These are phyloP conservation scores for Crassisporium funariophilum DNA, from an alignment of 768 basidiomycete genomes.

Conservation along the genomic window DNA sequence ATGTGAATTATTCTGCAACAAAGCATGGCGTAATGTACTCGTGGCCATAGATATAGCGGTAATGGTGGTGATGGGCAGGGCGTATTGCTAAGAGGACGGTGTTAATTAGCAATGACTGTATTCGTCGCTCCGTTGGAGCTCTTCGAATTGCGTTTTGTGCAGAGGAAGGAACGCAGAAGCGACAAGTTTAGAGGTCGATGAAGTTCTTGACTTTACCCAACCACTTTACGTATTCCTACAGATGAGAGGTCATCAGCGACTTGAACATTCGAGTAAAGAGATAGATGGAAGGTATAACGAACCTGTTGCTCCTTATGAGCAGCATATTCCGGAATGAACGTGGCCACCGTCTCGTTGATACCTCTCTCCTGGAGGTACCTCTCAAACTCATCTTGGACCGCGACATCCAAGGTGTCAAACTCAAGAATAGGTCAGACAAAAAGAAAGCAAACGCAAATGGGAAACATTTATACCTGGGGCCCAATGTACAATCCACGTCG, in stretches of 20 bases:
- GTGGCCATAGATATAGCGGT: too few relatives aligned
- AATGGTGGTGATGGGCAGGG: too few relatives aligned
- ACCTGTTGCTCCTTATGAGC: conserved; percentile 95
- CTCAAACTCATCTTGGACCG: conserved; percentile 91
- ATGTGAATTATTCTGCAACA: too few relatives aligned
- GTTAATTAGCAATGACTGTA: too few relatives aligned
- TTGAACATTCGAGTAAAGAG: conserved; percentile 6
- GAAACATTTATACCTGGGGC: conserved; percentile 61
- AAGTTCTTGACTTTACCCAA: conserved; percentile 80
- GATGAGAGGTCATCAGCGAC: conserved; percentile 8
- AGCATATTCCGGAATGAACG: conserved; percentile 88
- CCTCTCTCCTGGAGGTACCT: conserved; percentile 89
- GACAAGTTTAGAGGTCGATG: conserved; percentile 59
- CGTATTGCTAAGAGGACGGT: too few relatives aligned
- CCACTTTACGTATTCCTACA: conserved; percentile 92
- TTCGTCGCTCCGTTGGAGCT: too few relatives aligned
- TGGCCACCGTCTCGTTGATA: conserved; percentile 76
- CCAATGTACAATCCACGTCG: conserved; percentile 91
- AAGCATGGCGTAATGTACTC: too few relatives aligned
- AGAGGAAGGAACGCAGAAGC: too few relatives aligned
- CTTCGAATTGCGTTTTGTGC: too few relatives aligned
- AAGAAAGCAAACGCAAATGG: conserved; percentile 1
- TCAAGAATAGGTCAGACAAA: conserved; percentile 24
- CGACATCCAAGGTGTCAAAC: conserved; percentile 89
- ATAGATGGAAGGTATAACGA: conserved; percentile 20